phyloP scores from a whole-genome alignment of 371 early-diverging fungal genomes.

The Capillidium rhysosporum region DNA sequence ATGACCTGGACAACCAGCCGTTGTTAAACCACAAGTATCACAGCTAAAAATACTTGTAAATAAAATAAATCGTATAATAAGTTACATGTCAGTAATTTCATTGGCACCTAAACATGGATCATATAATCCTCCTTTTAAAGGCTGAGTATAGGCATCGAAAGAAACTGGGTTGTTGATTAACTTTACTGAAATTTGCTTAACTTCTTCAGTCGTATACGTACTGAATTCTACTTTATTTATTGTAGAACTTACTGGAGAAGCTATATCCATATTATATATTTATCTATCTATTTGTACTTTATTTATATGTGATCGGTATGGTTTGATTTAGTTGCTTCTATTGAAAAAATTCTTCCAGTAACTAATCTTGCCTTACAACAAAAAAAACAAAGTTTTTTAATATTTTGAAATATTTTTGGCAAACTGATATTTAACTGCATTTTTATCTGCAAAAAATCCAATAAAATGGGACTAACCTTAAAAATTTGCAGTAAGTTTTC shows the following conservation, averaged over 20 bases:
- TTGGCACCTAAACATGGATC: constrained; percentile 94
- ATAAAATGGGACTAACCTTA: too few relatives aligned
- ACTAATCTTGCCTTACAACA: too few relatives aligned
- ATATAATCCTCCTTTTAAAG: constrained; percentile 85
- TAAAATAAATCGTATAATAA: background rate
- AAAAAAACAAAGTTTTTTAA: too few relatives aligned
- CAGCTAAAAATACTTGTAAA: constrained; percentile 31
- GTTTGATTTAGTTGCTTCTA: too few relatives aligned
- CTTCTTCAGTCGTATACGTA: constrained; percentile 81
- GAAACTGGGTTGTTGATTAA: constrained; percentile 75
- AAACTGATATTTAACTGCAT: too few relatives aligned
- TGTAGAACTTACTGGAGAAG: constrained; percentile 40
- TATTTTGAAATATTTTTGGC: too few relatives aligned
- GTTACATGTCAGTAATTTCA: constrained; percentile 49
- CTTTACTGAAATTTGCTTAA: constrained; percentile 84
- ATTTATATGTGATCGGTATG: too few relatives aligned
- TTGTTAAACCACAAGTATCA: constrained; percentile 66
- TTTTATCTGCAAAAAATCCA: too few relatives aligned
- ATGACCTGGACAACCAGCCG: constrained; percentile 90
- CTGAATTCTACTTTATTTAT: constrained; percentile 60
- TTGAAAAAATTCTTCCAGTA: too few relatives aligned
- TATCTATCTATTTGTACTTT: too few relatives aligned
- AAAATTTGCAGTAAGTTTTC: too few relatives aligned
- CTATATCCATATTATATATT: constrained; percentile 32
- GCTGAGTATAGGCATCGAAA: constrained; percentile 84